Base-by-base conservation (phyloP, 1,284 basidiomycete genomes). In the Pseudozyma sp. region DNA sequence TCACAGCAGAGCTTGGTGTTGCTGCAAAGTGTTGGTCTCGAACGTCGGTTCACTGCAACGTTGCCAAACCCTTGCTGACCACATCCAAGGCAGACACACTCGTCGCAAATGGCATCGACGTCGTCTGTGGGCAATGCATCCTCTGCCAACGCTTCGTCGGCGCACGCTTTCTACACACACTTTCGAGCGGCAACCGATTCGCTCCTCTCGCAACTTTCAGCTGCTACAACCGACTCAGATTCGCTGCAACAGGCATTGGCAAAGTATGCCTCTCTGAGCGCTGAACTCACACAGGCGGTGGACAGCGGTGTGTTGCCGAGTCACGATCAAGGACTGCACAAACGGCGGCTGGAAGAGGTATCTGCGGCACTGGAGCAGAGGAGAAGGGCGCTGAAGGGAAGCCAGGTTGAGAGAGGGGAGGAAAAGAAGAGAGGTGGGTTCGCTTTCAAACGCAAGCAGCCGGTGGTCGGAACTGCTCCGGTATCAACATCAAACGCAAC, bases 241-340 rank as follows among this genome's bases (percentile, higher is more conserved):
- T 14, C 24, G 31, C 33, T 76, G 4, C 70, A 74, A 34, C 34
- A 54, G 34, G 54, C 56, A 29, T 43, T 77, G 42, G 52, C 50
- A n/a, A 17, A 13, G 7, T 60, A 69, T 39, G 55, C 74, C 14
- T 11, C n/a, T 2, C 17, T 63, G 14, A 57, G 53, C 16, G 51
- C 43, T 4, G 47, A 74, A 31, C 39, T 77, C 44, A 77, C 70
- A 0, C 29, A 29, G 34, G 71, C 64, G 17, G 68, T 72, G 16
- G 59, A 62, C 13, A 62, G 56, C 14, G 62, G 58, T 7, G 31
- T 73, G 19, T 37, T 77, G n/a, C 70, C 74, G 1, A 40, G 58
- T 7, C 68, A 77, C 37, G 74, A 77, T 53, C 61, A 68, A 11
- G 66, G 10, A 0, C 29, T 61, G 24, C 70, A 77, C 39, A 72